A percentile compares a stretch with the other conserved stretches of the same genome.
phyloP scores from a whole-genome alignment of 371 early-diverging fungal genomes.

The Mortierella sp. region DNA sequence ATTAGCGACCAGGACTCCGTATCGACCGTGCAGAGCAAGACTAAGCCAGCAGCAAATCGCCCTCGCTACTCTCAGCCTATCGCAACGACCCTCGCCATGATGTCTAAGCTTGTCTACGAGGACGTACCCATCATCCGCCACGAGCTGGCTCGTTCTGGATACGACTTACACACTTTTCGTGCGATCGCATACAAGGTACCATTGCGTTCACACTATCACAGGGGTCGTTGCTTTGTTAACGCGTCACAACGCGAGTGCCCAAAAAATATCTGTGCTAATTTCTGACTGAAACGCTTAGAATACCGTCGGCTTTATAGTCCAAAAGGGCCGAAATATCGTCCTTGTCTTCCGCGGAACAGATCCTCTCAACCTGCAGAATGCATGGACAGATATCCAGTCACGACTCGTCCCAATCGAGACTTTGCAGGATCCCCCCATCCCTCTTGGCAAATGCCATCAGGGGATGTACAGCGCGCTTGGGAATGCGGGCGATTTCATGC shows the following conservation, averaged over 20 bases:
- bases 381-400: constrained; percentile 66
- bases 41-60: constrained; percentile 14
- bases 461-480: constrained; percentile 74
- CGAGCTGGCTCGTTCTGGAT: constrained; percentile 64
- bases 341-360: constrained; percentile 73
- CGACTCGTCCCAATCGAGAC: constrained; percentile 54
- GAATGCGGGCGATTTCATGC: constrained; percentile 49
- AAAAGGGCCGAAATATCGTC: constrained; percentile 69
- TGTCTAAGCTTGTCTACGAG: constrained; percentile 67
- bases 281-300: constrained; percentile 63
- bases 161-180: constrained; percentile 67
- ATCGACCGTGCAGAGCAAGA: neutral
- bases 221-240: no score
- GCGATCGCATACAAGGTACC: constrained; percentile 69
- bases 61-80: constrained; percentile 61
- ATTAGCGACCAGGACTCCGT: neutral
- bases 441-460: constrained; percentile 69
- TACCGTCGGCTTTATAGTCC: constrained; percentile 68
- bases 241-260: no score
- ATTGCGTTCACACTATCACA: no score
- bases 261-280: neutral
- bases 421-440: constrained; percentile 59
- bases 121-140: constrained; percentile 67
- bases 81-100: constrained; percentile 67
- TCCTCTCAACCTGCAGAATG: constrained; percentile 71